Evolutionary conservation across 345 rosid genomes (phyloP), one percentile per base, ranked within the genome.

Genomic region (Bruguiera gymnorhiza): DNA sequence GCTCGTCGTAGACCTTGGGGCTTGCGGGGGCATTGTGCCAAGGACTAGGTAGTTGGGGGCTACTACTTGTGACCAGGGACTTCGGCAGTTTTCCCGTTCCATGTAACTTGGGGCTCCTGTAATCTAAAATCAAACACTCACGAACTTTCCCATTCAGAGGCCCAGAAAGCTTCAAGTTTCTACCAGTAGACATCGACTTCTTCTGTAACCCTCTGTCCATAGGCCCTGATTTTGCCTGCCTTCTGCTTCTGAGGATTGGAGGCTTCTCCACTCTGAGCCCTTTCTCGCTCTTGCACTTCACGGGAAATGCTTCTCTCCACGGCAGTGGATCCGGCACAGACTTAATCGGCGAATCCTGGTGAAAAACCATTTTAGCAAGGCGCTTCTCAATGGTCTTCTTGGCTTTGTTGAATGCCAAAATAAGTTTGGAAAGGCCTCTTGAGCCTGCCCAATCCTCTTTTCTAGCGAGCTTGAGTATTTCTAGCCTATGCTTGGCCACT

Each of bases 401-500:
- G 43, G 88, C 78, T 55, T 51, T 86, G 65, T 43, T 73, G 61
- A 89, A 67, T 19, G 85, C 81, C 30, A 43, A 66, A 16, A 81
- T 39, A 70, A 93, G 82, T 73, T 75, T 86, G 54, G 83, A 82
- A 54, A 83, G 46, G 34, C 50, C 66, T 34, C 4, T 27, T 6
- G 73, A 50, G 51, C 74, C 53, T n/a, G 72, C 60, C 8, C 70
- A 73, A 29, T 31, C 46, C 66, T 88, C 90, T 69, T 72, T 87
- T 63, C 67, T 79, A 19, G 88, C 87, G 15, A 86, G 83, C 79
- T 89, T 93, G 73, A 93, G 87, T 51, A 93, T 93, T 78, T 93
- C 92, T 20, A 84, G 83, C 60, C 98, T 78, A 67, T 93, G 96
- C 73, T 90, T 86, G 69, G 97, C 91, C 5, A 90, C 86, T 26